These are phyloP conservation scores for Amyloporia xantha DNA, from an alignment of 768 basidiomycete species.

Conservation along the genomic window DNA sequence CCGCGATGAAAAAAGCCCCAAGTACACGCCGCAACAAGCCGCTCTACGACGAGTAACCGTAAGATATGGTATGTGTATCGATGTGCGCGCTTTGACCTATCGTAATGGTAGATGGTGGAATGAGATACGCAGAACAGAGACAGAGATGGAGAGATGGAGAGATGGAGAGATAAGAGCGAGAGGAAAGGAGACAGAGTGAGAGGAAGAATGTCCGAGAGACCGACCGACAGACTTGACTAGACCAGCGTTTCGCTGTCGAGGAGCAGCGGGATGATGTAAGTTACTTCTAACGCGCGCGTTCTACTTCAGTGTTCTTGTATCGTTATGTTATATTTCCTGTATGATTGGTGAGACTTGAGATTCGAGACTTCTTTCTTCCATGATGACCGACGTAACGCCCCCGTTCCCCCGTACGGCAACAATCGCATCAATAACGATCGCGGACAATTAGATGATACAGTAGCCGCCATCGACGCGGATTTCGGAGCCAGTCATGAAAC, in stretches of 20 bases:
- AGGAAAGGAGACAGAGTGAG: background rate
- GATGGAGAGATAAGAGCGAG: background rate
- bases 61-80: background rate
- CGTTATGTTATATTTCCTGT: background rate
- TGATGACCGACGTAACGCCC: no score
- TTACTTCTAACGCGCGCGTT: background rate
- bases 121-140: no score
- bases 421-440: background rate
- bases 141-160: background rate
- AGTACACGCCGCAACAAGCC: background rate
- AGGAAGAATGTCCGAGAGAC: background rate
- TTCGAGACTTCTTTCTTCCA: background rate
- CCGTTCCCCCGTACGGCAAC: no score
- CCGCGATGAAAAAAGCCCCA: background rate
- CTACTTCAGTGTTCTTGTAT: background rate
- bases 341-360: background rate
- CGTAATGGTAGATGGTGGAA: background rate
- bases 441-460: constrained; percentile 48
- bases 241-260: background rate
- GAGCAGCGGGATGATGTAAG: background rate
- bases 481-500: constrained; percentile 85
- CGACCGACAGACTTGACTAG: background rate
- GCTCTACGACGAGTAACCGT: background rate
- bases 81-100: background rate
- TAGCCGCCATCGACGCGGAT: constrained; percentile 88